Evolutionary conservation across 371 early-diverging fungal species (phyloP).

Genomic region (Batkoa obscura): DNA sequence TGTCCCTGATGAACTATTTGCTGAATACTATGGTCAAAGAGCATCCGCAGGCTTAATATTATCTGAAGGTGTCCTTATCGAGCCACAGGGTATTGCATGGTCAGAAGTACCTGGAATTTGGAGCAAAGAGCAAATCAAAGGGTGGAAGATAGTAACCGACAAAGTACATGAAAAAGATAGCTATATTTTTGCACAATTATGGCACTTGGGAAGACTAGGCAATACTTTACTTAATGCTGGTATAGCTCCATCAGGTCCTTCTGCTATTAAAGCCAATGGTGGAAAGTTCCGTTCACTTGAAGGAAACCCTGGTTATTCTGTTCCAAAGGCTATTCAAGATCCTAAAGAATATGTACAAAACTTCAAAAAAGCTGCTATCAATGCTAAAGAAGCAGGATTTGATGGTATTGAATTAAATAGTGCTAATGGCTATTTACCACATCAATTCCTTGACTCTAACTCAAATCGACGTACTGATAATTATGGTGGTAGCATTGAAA

Average conservation of each 20-base stretch:
- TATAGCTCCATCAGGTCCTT: constrained; percentile 12
- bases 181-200: constrained; percentile 49
- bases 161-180: constrained; percentile 39
- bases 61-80: constrained; percentile 61
- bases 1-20: constrained; percentile 20
- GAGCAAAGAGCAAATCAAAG: constrained; percentile 46
- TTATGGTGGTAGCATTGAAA: constrained; percentile 33
- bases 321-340: constrained; percentile 38
- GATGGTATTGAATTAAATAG: constrained; percentile 48
- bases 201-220: constrained; percentile 49
- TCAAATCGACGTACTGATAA: constrained; percentile 36
- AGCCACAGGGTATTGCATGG: constrained; percentile 48
- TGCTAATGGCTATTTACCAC: constrained; percentile 38
- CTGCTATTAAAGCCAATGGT: constrained; percentile 21
- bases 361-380: constrained; percentile 9
- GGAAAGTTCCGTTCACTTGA: constrained; percentile 17
- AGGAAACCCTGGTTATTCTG: constrained; percentile 11
- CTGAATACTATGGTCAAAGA: constrained; percentile 33
- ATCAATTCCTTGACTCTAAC: constrained; percentile 26
- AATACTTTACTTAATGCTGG: background rate
- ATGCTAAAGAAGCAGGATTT: constrained; percentile 22
- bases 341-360: constrained; percentile 25
- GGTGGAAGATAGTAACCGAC: constrained; percentile 32
- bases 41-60: constrained; percentile 44
- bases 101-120: constrained; percentile 57